These are phyloP conservation scores for Hirschfeldia incana DNA, from an alignment of 345 rosid species.

Conservation along the genomic window DNA sequence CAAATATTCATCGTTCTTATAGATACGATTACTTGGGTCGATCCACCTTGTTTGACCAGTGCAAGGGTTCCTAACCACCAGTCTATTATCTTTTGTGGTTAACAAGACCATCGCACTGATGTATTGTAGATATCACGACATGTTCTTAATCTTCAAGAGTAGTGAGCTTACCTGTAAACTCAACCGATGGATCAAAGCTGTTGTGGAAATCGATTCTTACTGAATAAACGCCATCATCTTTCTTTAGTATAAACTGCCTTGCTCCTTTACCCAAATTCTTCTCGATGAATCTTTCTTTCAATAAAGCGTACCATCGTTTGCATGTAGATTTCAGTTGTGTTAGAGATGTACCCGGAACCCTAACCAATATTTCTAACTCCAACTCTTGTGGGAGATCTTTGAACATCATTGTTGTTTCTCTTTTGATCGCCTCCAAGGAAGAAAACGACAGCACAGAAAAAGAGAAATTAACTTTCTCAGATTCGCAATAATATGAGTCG, in stretches of 20 bases:
- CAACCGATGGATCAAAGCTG: too few relatives aligned
- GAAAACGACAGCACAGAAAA: not conserved
- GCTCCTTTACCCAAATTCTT: too few relatives aligned
- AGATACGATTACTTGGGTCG: not conserved
- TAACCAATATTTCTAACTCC: constrained; percentile 6
- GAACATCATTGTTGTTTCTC: not conserved
- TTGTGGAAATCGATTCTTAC: too few relatives aligned
- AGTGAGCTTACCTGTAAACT: too few relatives aligned
- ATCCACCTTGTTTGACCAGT: not conserved
- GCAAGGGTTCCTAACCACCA: constrained; percentile 11
- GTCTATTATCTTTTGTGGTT: not conserved
- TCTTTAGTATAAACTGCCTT: too few relatives aligned
- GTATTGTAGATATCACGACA: too few relatives aligned
- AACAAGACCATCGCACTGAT: not conserved
- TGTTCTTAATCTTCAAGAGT: too few relatives aligned
- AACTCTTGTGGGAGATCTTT: not conserved
- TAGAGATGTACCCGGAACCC: not conserved
- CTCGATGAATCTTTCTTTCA: too few relatives aligned
- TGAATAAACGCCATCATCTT: too few relatives aligned
- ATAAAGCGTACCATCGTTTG: constrained; percentile 11
- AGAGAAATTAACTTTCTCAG: not conserved
- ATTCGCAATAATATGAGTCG: not conserved
- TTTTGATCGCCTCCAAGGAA: not conserved
- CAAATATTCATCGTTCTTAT: not conserved
- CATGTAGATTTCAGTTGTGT: not conserved